Evolutionary conservation across 2,329 filamentous ascomycete genomes (phyloP).

Genomic region (Biscogniauxia marginata): DNA sequence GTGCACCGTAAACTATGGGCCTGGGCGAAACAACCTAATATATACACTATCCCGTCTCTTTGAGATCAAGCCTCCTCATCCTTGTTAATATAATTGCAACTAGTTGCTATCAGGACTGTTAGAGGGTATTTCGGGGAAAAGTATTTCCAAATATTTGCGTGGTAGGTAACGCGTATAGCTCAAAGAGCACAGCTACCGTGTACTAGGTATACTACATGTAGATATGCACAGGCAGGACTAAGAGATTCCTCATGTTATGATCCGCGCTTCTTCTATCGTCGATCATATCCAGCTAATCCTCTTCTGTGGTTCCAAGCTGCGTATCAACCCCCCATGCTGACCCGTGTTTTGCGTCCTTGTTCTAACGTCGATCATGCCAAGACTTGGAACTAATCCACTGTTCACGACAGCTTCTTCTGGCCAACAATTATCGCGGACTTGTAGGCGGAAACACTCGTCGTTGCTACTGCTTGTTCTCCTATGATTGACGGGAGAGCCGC

Average conservation of each 20-base stretch:
- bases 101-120: no score
- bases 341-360: constrained; percentile 9
- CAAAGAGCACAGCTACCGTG: no score
- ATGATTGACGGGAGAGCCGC: not conserved
- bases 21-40: no score
- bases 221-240: not conserved
- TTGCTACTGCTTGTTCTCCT: not conserved
- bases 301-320: not conserved
- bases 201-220: no score
- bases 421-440: not conserved
- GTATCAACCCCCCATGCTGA: not conserved
- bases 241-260: not conserved
- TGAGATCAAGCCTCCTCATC: no score
- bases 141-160: no score
- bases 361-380: constrained; percentile 16
- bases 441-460: not conserved
- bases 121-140: no score
- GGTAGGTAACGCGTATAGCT: no score
- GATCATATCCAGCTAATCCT: not conserved
- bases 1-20: no score
- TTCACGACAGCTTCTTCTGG: not conserved
- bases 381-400: not conserved
- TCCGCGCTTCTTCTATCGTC: no score
- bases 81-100: no score
- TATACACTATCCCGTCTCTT: no score